These are phyloP conservation scores for Aureobasidium vineae DNA, from an alignment of 2,329 filamentous ascomycete genomes.

Conservation along the genomic window DNA sequence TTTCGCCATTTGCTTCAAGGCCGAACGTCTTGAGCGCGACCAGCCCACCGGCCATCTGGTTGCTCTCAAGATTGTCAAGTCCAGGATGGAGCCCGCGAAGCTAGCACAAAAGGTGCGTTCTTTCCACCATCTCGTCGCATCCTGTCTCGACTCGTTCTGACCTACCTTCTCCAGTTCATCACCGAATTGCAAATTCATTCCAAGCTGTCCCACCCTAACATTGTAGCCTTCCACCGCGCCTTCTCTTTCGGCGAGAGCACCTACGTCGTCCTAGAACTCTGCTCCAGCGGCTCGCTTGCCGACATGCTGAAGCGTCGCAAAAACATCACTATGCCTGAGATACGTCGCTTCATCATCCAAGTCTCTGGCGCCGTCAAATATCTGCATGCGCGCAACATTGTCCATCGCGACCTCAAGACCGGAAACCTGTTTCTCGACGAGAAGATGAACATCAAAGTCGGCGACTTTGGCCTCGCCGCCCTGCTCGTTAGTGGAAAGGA, in stretches of 20 bases:
- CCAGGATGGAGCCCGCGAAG: slow-evolving; percentile 72
- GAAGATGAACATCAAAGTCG: slow-evolving; percentile 96
- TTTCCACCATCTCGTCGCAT: background rate
- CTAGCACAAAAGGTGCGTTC: slow-evolving; percentile 75
- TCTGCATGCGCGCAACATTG: slow-evolving; percentile 92
- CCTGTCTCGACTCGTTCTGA: background rate
- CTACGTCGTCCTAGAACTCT: slow-evolving; percentile 91
- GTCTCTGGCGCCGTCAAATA: slow-evolving; percentile 98
- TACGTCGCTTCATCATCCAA: slow-evolving; percentile 89
- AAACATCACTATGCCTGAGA: slow-evolving; percentile 88
- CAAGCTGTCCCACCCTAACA: slow-evolving; percentile 93
- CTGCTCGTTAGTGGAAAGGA: slow-evolving; percentile 89
- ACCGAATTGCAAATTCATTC: slow-evolving; percentile 96
- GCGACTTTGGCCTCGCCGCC: slow-evolving; percentile 93
- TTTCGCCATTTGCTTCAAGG: slow-evolving; percentile 78
- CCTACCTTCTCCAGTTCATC: slow-evolving; percentile 55
- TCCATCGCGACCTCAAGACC: slow-evolving; percentile 96
- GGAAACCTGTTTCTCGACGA: slow-evolving; percentile 95
- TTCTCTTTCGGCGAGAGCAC: slow-evolving; percentile 88
- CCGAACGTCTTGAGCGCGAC: slow-evolving; percentile 58
- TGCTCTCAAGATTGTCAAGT: slow-evolving; percentile 80
- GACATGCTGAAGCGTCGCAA: slow-evolving; percentile 95
- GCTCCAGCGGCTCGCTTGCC: slow-evolving; percentile 93
- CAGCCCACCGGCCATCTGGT: slow-evolving; percentile 63
- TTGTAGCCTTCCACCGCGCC: slow-evolving; percentile 91